Evolutionary conservation across 106 monocot genomes (phyloP).

Genomic region (Phalaenopsis aphrodite): DNA sequence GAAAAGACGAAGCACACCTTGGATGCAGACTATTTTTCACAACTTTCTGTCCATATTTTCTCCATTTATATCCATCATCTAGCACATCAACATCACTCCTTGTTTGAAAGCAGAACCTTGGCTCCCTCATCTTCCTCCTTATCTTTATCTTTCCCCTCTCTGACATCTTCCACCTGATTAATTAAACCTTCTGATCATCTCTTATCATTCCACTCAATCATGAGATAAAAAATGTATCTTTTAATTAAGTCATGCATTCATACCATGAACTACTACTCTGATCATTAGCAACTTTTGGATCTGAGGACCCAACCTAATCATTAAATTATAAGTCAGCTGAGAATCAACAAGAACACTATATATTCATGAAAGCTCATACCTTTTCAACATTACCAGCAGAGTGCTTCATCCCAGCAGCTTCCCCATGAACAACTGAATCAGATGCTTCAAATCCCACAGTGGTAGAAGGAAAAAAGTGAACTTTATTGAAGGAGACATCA

Average conservation of each 20-base stretch:
- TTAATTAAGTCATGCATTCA: background rate
- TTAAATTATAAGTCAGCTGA: too few relatives aligned
- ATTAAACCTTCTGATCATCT: too few relatives aligned
- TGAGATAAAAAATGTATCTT: background rate
- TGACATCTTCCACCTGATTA: slow-evolving; percentile 41
- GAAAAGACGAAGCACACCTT: slow-evolving; percentile 24
- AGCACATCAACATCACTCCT: slow-evolving; percentile 76
- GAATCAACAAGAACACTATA: background rate
- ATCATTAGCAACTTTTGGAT: background rate
- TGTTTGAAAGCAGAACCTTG: slow-evolving; percentile 81
- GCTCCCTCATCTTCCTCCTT: slow-evolving; percentile 72
- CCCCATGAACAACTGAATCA: background rate
- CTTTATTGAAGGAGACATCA: background rate
- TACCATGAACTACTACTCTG: slow-evolving; percentile 8
- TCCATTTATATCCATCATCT: slow-evolving; percentile 82
- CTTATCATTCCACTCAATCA: background rate
- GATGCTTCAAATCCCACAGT: background rate
- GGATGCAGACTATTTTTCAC: slow-evolving; percentile 83
- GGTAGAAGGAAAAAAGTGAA: background rate
- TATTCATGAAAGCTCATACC: background rate
- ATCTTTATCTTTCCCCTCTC: slow-evolving; percentile 60
- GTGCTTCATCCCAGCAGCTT: background rate
- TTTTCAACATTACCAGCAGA: background rate
- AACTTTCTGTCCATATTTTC: slow-evolving; percentile 81
- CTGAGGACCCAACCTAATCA: background rate